These are phyloP conservation scores for Phytophthora podocarpi DNA, from an alignment of 352 stramenopile species.

Conservation along the genomic window DNA sequence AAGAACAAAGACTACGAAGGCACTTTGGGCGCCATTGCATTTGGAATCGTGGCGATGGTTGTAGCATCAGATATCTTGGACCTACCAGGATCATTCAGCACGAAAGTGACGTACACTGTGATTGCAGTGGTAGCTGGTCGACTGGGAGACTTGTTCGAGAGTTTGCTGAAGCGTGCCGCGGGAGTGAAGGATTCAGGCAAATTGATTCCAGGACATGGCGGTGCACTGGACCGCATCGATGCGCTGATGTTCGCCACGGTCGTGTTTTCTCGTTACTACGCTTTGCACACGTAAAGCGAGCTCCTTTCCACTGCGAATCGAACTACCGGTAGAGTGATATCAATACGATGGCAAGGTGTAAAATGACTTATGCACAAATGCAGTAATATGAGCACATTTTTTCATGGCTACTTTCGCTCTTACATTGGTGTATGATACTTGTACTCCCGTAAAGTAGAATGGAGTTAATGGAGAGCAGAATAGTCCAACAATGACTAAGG, in stretches of 20 bases:
- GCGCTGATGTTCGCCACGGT: constrained; percentile 92
- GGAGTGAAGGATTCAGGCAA: constrained; percentile 94
- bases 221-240: constrained; percentile 94
- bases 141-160: constrained; percentile 95
- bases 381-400: too few relatives aligned
- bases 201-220: constrained; percentile 95
- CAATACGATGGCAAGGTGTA: constrained; percentile 82
- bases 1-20: constrained; percentile 98
- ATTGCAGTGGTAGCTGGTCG: constrained; percentile 93
- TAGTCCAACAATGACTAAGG: background rate
- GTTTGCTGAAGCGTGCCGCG: constrained; percentile 95
- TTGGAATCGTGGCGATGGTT: constrained; percentile 86
- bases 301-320: too few relatives aligned
- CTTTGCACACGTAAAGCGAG: too few relatives aligned
- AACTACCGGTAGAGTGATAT: constrained; percentile 31
- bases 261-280: constrained; percentile 68
- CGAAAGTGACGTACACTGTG: constrained; percentile 80
- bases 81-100: constrained; percentile 75
- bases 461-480: too few relatives aligned
- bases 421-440: constrained; percentile 69
- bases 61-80: constrained; percentile 64
- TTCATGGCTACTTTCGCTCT: too few relatives aligned
- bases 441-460: constrained; percentile 25
- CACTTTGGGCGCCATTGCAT: constrained; percentile 85
- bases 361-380: too few relatives aligned